Evolutionary conservation across 2,329 filamentous ascomycete genomes (phyloP), one percentile per base, ranked within the genome.

Genomic region (Paraphoma sp.): DNA sequence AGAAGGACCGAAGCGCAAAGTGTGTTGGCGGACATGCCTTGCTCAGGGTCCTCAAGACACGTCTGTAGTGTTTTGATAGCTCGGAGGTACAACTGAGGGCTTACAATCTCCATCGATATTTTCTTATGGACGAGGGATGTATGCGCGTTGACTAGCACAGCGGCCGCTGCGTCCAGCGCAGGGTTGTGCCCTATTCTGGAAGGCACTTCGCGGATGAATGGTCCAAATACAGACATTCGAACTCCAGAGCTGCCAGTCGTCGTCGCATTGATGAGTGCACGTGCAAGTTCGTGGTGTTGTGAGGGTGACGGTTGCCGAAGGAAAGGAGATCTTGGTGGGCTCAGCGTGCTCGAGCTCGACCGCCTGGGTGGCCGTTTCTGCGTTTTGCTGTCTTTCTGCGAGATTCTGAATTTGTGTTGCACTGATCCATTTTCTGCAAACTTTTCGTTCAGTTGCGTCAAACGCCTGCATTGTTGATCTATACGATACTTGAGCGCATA

Each of bases 1-100:
- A 75, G 59, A 2, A 74, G 60, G 31, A 75, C 63, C 6, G 70
- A 68, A 44, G 72, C 72, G 51, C 72, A 73, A 6, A 75, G 68
- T 5, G 72, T 75, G 48, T 74, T 73, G 1, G 71, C 62, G 4
- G 71, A 75, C 57, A 70, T 63, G 10, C 70, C 69, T 41, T 73
- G 50, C n/a, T 56, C 48, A 3, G 64, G 63, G 50, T 73, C 63
- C 46, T 72, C 70, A 11, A 75, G 61, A 36, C 65, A 69, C 31
- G 41, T 49, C 41, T 74, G 69, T 12, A 75, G 52, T 8, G 53
- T 66, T 45, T 68, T 71, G 29, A 75, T 70, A 3, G 72, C 72
- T n/a, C 64, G 57, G 2, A 74, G 54, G 45, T 73, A 75, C 12
- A 72, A 46, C 28, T 64, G 60, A 6, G 68, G 69, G 29, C 64